A percentile compares a stretch with the other conserved stretches of the same genome.
Evolutionary conservation across 2,329 filamentous ascomycete species (phyloP).

Genomic region (Fusarium hostae): DNA sequence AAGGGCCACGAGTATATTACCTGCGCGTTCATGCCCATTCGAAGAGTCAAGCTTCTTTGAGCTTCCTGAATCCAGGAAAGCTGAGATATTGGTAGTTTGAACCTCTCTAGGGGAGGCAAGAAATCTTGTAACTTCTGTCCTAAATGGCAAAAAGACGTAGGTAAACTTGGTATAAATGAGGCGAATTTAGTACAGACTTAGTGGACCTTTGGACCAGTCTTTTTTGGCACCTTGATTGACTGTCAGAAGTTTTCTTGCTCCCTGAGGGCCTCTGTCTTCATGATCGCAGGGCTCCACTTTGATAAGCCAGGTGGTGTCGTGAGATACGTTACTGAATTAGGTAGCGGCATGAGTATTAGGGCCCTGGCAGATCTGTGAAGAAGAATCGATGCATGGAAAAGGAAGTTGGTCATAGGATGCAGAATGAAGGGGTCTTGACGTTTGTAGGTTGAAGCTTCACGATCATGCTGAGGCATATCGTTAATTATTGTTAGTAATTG

Average conservation of each 20-base stretch:
- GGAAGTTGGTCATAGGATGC: too few species aligned
- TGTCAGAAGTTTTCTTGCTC: neutral
- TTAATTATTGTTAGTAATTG: neutral
- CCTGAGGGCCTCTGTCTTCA: neutral
- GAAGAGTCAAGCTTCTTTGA: neutral
- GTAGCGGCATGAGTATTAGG: neutral
- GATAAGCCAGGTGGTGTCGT: neutral
- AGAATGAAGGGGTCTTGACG: neutral
- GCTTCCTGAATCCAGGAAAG: neutral
- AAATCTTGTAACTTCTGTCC: neutral
- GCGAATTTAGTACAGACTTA: too few species aligned
- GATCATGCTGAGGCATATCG: neutral
- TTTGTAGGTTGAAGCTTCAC: neutral
- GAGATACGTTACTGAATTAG: neutral
- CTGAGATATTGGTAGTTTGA: neutral
- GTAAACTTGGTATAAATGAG: neutral
- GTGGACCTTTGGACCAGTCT: neutral
- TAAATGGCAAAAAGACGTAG: neutral
- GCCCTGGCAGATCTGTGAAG: neutral
- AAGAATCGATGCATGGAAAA: too few species aligned
- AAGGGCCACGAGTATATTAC: neutral
- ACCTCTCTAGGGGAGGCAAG: neutral
- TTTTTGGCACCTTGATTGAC: neutral
- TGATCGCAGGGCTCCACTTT: neutral
- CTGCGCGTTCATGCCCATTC: rapidly evolving